Evolutionary conservation across 1,139 yeast species (phyloP).

Genomic region (Geotrichum citri-aurantii): DNA sequence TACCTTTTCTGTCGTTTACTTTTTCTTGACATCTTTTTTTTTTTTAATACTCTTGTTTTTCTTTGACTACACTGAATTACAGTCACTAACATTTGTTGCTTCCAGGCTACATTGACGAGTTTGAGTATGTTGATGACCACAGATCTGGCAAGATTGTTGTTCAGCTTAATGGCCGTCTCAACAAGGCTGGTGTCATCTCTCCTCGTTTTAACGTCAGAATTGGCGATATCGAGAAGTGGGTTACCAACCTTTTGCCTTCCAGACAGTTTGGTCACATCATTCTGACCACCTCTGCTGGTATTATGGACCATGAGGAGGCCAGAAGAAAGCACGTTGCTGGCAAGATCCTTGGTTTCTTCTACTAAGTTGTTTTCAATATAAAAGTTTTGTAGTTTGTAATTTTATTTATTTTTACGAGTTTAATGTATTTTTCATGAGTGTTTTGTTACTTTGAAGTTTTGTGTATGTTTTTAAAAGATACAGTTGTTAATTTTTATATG

Average conservation of each 20-base stretch:
- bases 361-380: slow-evolving; percentile 43
- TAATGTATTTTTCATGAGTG: background rate
- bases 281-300: slow-evolving; percentile 98
- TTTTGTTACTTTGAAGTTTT: background rate
- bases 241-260: slow-evolving; percentile 94
- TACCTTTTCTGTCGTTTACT: slow-evolving; percentile 56
- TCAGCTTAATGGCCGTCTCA: slow-evolving; percentile 95
- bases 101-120: slow-evolving; percentile 82
- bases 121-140: slow-evolving; percentile 98
- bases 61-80: background rate
- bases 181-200: slow-evolving; percentile 97
- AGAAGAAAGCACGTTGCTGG: slow-evolving; percentile 99
- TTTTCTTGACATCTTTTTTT: slow-evolving; percentile 55
- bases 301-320: slow-evolving; percentile 99
- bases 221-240: slow-evolving; percentile 94
- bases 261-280: slow-evolving; percentile 98
- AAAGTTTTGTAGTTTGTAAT: background rate
- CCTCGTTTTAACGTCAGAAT: slow-evolving; percentile 97
- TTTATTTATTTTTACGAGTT: background rate
- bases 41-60: background rate
- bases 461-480: background rate
- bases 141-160: slow-evolving; percentile 97
- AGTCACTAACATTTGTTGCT: background rate
- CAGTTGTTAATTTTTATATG: too few species aligned
- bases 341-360: slow-evolving; percentile 94